Percentiles rank a stretch among this genome's conserved stretches.
phyloP scores from a whole-genome alignment of 1,139 yeast species.

The Geotrichum bryndzae region DNA sequence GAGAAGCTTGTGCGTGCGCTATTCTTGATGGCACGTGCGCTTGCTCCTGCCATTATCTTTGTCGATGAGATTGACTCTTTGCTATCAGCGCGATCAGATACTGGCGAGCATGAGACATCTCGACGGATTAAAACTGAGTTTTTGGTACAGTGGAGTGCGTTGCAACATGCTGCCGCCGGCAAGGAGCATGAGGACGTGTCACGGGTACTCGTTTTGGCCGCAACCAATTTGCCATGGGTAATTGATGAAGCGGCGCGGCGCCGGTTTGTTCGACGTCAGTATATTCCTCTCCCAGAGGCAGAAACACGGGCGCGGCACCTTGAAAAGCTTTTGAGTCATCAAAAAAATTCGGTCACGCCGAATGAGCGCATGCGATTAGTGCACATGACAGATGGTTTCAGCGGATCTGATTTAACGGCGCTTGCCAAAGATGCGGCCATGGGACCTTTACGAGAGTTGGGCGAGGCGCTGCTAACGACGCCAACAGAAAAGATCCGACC shows the following conservation, averaged over 20 bases:
- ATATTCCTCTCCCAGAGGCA: slow-evolving; percentile 88
- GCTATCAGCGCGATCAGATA: slow-evolving; percentile 71
- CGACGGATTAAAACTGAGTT: slow-evolving; percentile 91
- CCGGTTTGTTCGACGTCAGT: slow-evolving; percentile 86
- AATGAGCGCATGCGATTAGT: slow-evolving; percentile 58
- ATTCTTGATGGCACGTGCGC: slow-evolving; percentile 73
- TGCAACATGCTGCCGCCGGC: slow-evolving; percentile 91
- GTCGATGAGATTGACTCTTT: slow-evolving; percentile 95
- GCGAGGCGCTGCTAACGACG: slow-evolving; percentile 78
- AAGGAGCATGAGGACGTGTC: slow-evolving; percentile 50
- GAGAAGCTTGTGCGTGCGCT: slow-evolving; percentile 89
- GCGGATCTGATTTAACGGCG: slow-evolving; percentile 94
- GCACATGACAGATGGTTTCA: slow-evolving; percentile 66
- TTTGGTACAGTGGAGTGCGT: slow-evolving; percentile 90
- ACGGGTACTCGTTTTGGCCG: slow-evolving; percentile 86
- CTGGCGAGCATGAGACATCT: slow-evolving; percentile 86
- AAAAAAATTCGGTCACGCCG: slow-evolving; percentile 59
- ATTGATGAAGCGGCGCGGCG: slow-evolving; percentile 98
- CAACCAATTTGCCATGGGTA: slow-evolving; percentile 96
- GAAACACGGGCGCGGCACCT: slow-evolving; percentile 76
- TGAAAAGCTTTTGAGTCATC: slow-evolving; percentile 61
- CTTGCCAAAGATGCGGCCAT: slow-evolving; percentile 96
- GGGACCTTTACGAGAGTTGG: slow-evolving; percentile 91
- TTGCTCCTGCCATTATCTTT: slow-evolving; percentile 90
- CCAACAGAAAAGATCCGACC: slow-evolving; percentile 84